Base-by-base conservation (phyloP, 2,329 filamentous ascomycete genomes). In the Penicillium sp. region DNA sequence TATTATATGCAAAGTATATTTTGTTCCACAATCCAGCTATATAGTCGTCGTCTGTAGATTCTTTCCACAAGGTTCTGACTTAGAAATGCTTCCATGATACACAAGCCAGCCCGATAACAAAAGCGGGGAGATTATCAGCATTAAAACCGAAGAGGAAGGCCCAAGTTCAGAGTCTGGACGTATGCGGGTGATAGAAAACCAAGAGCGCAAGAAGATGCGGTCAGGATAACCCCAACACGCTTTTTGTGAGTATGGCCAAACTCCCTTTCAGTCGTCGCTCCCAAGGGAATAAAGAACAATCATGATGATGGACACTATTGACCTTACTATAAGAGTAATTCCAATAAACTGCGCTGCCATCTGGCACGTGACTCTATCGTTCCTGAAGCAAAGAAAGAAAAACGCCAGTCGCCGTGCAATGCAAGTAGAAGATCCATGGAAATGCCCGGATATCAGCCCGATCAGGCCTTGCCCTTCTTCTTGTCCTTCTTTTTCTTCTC, bases 401-500 rank as follows among this genome's bases (percentile, higher is more conserved):
- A 76, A 76, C 72, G 72, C 74, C 73, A 64, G 67, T 70, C 75
- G 74, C 75, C 74, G 68, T 77, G 70, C 70, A 73, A 76, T 77
- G 74, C 72, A 75, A 70, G 62, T 68, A 65, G 60, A 71, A 71
- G 57, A 58, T 57, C 63, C 55, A 66, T 55, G 56, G 61, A 68
- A 58, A 65, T 42, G 58, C 46, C 46, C 59, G 59, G 38, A 55
- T 19, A 55, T 52, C 52, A 53, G 38, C 22, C 56, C 58, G 14
- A 55, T 73, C 61, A 78, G 43, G 75, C 76, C 67, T 82, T 82
- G 52, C 72, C 74, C 71, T 80, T 81, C 75, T 82, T 83, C 72
- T 82, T 82, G 58, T 81, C 76, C 67, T 83, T 81, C 70, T 83
- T 81, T 63, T 76, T 79, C 71, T 78, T 80, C 58, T 77, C 73